Base-by-base conservation (phyloP, 495 filamentous ascomycete species). In the Tuber melanosporum region DNA sequence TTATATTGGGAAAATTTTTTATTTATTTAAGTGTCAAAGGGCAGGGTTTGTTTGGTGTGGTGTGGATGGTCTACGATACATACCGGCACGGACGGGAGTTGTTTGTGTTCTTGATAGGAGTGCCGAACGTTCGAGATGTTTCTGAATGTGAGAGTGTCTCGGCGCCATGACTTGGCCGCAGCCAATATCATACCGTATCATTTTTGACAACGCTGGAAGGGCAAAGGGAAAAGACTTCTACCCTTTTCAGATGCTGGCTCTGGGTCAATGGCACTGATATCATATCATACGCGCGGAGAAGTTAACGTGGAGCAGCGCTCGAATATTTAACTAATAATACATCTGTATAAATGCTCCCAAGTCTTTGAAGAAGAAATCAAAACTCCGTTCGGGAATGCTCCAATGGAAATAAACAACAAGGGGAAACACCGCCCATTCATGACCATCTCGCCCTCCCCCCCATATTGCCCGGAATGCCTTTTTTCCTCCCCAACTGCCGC, bases 401-500 rank as follows among this genome's bases (percentile, higher is more conserved):
- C 8, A 3, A 26, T 26, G 20, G 14, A 36, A 17, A 36, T 66
- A 36, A 57, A 57, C 6, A 17, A 26, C 1, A 6, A 26, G 15
- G 10, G 4, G 14, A 66, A 36, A 36, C 39, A 36, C 57, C 14
- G 36, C 4, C 26, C 57, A 32, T 66, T 19, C 32, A 26, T 14
- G n/a, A 15, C 57, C n/a, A 1, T n/a, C 57, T 41, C 12, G 9
- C 10, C 57, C 36, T 45, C 36, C 22, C 1, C 14, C 26, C 47
- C 45, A 22, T 78, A 71, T 75, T 75, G 19, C 75, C 78, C 57
- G 75, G 73, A 46, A 73, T 70, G 41, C 45, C 66, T 49, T 43
- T 52, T 72, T 44, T 26, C 44, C 10, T 12, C 0, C n/a, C 57
- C 14, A 36, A 66, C 26, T 66, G 26, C 32, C 57, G 32, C 32